Evolutionary conservation across 495 filamentous ascomycete species (phyloP).

Genomic region (Podospora tetraspora): DNA sequence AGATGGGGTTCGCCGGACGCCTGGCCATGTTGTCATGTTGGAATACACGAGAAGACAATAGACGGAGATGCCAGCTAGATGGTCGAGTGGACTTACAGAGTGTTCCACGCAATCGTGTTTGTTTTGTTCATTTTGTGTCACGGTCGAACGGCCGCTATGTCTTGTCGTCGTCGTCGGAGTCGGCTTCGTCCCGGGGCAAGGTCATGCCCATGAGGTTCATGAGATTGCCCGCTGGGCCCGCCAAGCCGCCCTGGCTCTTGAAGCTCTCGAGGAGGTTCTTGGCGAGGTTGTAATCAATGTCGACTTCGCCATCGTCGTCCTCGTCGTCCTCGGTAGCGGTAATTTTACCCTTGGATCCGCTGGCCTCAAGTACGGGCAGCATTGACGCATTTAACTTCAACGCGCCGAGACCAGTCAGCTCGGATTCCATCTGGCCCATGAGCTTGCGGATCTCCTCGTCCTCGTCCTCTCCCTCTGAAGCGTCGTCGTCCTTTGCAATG

Average conservation of each 20-base stretch:
- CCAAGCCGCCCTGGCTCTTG: slow-evolving; percentile 76
- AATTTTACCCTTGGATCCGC: slow-evolving; percentile 11
- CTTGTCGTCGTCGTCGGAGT: slow-evolving; percentile 28
- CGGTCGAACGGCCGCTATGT: not conserved
- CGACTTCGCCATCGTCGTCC: slow-evolving; percentile 50
- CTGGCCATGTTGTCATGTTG: not conserved
- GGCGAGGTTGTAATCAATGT: slow-evolving; percentile 80
- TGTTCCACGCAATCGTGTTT: not conserved
- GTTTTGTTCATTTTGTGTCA: not conserved
- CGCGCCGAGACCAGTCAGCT: slow-evolving; percentile 72
- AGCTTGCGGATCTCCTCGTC: slow-evolving; percentile 65
- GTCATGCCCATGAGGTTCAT: slow-evolving; percentile 77
- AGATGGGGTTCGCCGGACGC: not conserved
- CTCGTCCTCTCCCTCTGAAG: slow-evolving; percentile 48
- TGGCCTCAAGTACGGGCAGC: not conserved
- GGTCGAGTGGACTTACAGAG: not conserved
- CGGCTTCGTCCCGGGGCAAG: slow-evolving; percentile 71
- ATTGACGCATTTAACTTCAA: slow-evolving; percentile 53
- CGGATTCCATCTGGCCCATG: slow-evolving; percentile 72
- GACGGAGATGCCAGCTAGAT: not conserved
- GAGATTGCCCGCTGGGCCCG: slow-evolving; percentile 81
- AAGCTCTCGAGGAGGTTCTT: slow-evolving; percentile 90
- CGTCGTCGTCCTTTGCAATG: slow-evolving; percentile 20
- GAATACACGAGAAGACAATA: not conserved
- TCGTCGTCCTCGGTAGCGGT: slow-evolving; percentile 10